Percentiles rank a stretch among this genome's conserved stretches.
Conservation (phyloP, 306 rosid species). For the Cyclanthera cordifolia region DNA sequence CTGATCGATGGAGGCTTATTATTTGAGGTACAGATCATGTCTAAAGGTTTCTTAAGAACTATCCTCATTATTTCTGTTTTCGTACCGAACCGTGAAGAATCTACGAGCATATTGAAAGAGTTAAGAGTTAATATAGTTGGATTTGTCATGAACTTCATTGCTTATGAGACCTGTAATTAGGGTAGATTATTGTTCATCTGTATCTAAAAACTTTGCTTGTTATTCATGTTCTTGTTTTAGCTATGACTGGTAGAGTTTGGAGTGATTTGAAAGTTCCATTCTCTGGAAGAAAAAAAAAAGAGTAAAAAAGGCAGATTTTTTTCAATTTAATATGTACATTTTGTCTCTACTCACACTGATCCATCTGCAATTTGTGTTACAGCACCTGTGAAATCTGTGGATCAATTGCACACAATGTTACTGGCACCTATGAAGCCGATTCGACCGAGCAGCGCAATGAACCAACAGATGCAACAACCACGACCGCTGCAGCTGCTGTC, state of each 20-base stretch:
- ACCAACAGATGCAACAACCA: constrained; percentile 32
- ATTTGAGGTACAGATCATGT: neutral
- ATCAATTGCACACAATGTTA: constrained; percentile 60
- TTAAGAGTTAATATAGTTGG: neutral
- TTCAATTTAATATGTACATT: neutral
- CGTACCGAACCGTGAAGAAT: neutral
- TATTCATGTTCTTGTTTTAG: neutral
- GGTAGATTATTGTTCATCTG: neutral
- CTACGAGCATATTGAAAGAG: neutral
- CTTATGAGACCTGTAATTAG: too few species aligned
- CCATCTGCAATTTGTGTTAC: constrained; percentile 14
- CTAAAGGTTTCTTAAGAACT: neutral
- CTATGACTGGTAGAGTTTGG: neutral
- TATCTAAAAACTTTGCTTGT: neutral
- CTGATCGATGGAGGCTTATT: neutral
- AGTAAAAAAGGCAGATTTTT: neutral
- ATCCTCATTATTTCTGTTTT: neutral
- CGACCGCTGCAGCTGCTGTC: constrained; percentile 21
- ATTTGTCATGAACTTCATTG: too few species aligned
- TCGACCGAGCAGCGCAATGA: constrained; percentile 48
- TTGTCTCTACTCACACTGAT: neutral
- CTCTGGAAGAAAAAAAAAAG: neutral
- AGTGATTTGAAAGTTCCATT: neutral
- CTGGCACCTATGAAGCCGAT: constrained; percentile 50
- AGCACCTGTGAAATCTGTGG: constrained; percentile 92